Conservation (phyloP, 2,329 filamentous ascomycete species). For the Colletotrichum melonis region DNA sequence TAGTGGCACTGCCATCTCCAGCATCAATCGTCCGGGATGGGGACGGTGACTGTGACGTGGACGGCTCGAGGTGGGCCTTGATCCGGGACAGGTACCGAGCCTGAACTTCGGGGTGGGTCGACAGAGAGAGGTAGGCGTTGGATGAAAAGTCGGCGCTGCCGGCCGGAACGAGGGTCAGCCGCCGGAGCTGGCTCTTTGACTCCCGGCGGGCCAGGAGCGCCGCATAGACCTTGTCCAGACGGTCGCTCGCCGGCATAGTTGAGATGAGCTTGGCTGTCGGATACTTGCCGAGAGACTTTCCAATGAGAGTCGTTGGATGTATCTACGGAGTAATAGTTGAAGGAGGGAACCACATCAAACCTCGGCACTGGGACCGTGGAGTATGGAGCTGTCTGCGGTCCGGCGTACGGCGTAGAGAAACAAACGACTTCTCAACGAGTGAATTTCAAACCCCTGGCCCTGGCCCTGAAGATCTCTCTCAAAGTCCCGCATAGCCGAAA, state of each 20-base stretch:
- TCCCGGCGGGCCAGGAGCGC: constrained; percentile 35
- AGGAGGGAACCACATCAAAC: background rate
- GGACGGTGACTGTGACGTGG: constrained; percentile 1
- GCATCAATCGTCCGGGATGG: background rate
- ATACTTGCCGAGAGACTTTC: background rate
- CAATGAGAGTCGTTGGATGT: background rate
- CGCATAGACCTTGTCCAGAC: constrained; percentile 24
- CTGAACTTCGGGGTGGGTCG: constrained; percentile 61
- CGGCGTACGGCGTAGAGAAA: background rate
- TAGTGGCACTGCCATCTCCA: background rate
- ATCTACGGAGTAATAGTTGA: background rate
- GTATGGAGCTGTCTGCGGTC: background rate
- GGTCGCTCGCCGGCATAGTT: constrained; percentile 28
- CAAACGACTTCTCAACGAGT: background rate
- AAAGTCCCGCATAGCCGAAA: background rate
- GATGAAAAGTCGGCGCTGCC: constrained; percentile 82
- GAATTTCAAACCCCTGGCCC: background rate
- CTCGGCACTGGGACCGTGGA: constrained; percentile 6
- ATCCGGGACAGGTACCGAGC: constrained; percentile 69
- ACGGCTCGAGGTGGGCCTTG: constrained; percentile 27
- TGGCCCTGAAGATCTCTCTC: background rate
- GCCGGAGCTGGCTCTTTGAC: constrained; percentile 52
- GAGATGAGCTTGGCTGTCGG: background rate
- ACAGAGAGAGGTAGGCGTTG: constrained; percentile 83
- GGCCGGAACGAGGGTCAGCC: constrained; percentile 68